Percentiles rank a stretch among this genome's conserved stretches.
Conservation (phyloP, 805 yeast genomes). For the Pichia heedii region DNA sequence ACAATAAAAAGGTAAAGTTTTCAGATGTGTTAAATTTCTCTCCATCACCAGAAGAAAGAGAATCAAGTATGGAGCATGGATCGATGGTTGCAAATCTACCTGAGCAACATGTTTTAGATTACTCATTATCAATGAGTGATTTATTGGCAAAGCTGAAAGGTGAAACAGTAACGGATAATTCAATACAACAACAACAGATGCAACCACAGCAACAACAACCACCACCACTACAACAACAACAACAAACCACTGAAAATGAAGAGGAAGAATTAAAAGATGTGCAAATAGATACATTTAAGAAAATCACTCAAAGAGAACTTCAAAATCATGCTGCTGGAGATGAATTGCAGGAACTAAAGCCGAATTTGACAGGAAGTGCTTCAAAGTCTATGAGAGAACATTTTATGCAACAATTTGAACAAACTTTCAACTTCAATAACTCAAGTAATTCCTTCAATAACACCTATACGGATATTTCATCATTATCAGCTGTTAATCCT, state of each 20-base stretch:
- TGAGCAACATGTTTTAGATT: slow-evolving; percentile 34
- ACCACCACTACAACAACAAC: slow-evolving; percentile 13
- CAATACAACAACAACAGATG: neutral
- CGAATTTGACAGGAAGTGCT: slow-evolving; percentile 47
- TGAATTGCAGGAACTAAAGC: slow-evolving; percentile 32
- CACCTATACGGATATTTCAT: slow-evolving; percentile 3
- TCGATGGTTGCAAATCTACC: slow-evolving; percentile 8
- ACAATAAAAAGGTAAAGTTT: slow-evolving; percentile 58
- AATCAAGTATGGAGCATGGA: slow-evolving; percentile 3
- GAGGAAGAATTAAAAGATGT: slow-evolving; percentile 48
- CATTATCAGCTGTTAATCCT: slow-evolving; percentile 9
- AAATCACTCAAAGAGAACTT: slow-evolving; percentile 7
- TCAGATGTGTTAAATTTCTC: slow-evolving; percentile 50
- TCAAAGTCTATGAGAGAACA: slow-evolving; percentile 36
- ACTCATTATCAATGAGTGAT: slow-evolving; percentile 72
- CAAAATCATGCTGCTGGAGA: slow-evolving; percentile 5
- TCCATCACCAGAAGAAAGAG: slow-evolving; percentile 16
- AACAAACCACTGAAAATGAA: slow-evolving; percentile 40
- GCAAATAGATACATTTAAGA: slow-evolving; percentile 11
- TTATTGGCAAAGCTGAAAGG: slow-evolving; percentile 39
- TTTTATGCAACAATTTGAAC: slow-evolving; percentile 15
- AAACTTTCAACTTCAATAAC: slow-evolving; percentile 9
- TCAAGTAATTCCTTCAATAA: neutral
- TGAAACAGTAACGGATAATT: slow-evolving; percentile 3
- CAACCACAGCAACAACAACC: slow-evolving; percentile 1